Percentiles rank a stretch among this genome's conserved stretches.
These are phyloP conservation scores for Pyrenochaeta sp. DNA, from an alignment of 2,329 filamentous ascomycete species.

Conservation along the genomic window DNA sequence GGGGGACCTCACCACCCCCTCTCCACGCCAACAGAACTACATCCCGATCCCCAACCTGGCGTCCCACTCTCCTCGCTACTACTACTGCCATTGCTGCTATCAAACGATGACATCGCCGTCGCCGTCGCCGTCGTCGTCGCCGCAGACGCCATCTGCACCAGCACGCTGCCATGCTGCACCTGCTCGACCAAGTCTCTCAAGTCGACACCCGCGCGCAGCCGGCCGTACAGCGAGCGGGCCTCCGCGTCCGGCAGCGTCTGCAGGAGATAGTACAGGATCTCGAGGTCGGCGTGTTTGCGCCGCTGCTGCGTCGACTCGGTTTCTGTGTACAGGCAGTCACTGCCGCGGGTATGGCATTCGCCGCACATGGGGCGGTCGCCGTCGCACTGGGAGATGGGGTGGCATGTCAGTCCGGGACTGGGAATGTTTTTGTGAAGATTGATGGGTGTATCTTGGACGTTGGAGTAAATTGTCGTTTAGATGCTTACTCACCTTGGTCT, in stretches of 20 bases:
- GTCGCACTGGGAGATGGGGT: constrained; percentile 19
- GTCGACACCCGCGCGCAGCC: constrained; percentile 23
- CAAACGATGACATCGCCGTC: too few species aligned
- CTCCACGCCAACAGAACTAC: not conserved
- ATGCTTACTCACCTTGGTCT: constrained; percentile 28
- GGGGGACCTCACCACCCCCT: too few species aligned
- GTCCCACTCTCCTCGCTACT: constrained; percentile 2
- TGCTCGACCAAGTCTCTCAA: constrained; percentile 21
- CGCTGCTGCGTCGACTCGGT: constrained; percentile 21
- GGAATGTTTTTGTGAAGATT: too few species aligned
- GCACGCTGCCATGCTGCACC: constrained; percentile 22
- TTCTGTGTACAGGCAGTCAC: constrained; percentile 19
- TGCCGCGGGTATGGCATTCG: constrained; percentile 21
- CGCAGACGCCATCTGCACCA: constrained; percentile 18
- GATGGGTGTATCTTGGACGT: not conserved
- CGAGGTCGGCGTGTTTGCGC: constrained; percentile 22
- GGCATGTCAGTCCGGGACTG: too few species aligned
- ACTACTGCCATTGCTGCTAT: not conserved
- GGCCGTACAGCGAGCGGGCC: constrained; percentile 12
- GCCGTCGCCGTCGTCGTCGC: too few species aligned
- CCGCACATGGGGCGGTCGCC: constrained; percentile 21
- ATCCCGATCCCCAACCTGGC: not conserved
- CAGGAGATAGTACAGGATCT: constrained; percentile 20
- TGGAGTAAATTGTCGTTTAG: too few species aligned
- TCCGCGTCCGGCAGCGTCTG: constrained; percentile 16